Percentiles rank a stretch among this genome's conserved stretches.
These are phyloP conservation scores for Salix arbutifolia DNA, from an alignment of 345 rosid species.

Conservation along the genomic window DNA sequence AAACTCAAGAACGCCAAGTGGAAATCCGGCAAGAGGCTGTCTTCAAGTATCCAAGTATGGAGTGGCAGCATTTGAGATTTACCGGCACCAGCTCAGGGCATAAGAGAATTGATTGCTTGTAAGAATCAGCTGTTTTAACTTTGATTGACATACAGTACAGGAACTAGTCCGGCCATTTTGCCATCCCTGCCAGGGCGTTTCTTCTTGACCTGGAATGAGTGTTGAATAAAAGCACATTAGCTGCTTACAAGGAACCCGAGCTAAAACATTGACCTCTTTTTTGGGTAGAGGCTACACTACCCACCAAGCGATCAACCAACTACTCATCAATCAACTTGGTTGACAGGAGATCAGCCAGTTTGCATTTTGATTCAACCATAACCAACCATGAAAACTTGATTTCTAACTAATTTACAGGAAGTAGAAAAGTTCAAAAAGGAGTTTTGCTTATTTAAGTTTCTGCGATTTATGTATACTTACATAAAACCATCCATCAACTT, in stretches of 20 bases:
- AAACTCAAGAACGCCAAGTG: background rate
- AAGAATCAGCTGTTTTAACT: slow-evolving; percentile 24
- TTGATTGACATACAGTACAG: slow-evolving; percentile 87
- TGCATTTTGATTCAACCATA: background rate
- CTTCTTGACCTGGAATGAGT: slow-evolving; percentile 76
- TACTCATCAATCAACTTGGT: background rate
- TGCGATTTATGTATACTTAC: slow-evolving; percentile 43
- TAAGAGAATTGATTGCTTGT: background rate
- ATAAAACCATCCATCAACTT: slow-evolving; percentile 98
- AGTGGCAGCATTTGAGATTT: background rate
- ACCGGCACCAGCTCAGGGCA: background rate
- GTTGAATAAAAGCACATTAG: background rate
- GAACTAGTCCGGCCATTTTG: slow-evolving; percentile 95
- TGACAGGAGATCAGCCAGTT: background rate
- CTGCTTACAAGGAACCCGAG: background rate
- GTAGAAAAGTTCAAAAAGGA: background rate
- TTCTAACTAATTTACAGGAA: background rate
- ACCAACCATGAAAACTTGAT: background rate
- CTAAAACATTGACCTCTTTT: background rate
- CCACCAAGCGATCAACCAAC: background rate
- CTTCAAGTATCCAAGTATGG: background rate
- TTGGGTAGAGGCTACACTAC: background rate
- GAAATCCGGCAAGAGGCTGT: background rate
- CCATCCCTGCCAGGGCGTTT: slow-evolving; percentile 97
- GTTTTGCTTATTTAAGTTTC: background rate